These are phyloP conservation scores for Castanospermum australe DNA, from an alignment of 306 rosid species.

Conservation along the genomic window DNA sequence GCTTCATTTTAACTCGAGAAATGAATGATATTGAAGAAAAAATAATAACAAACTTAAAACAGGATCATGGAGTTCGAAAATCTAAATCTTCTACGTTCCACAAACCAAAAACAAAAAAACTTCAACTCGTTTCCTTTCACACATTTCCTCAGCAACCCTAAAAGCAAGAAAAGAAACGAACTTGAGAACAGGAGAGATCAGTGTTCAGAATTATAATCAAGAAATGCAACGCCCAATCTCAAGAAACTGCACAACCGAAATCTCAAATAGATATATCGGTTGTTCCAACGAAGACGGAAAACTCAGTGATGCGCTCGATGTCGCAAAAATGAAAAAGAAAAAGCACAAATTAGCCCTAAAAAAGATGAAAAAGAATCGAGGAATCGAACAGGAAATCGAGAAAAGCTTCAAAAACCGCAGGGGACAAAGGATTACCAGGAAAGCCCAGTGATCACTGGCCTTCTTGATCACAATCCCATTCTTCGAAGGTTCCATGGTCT, in stretches of 20 bases:
- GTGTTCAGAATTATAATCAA: neutral
- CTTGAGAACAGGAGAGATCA: neutral
- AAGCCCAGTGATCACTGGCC: conserved; percentile 68
- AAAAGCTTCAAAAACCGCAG: neutral
- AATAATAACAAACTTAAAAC: neutral
- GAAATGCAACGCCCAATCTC: neutral
- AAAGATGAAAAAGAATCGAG: neutral
- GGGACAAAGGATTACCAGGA: conserved; percentile 47
- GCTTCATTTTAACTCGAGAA: neutral
- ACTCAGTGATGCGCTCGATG: too few species aligned
- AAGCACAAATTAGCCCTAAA: neutral
- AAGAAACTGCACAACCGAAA: neutral
- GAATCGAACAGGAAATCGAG: neutral
- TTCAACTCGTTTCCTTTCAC: neutral
- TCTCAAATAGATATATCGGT: neutral
- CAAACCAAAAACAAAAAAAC: neutral
- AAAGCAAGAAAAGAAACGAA: neutral
- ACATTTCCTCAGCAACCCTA: conserved; percentile 1
- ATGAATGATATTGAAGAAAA: neutral
- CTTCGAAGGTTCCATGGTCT: conserved; percentile 21
- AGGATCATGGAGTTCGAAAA: neutral
- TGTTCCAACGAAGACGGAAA: neutral
- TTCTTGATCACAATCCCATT: conserved; percentile 26
- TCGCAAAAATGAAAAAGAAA: neutral
- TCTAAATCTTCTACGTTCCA: neutral